Base-by-base conservation (phyloP, 345 rosid genomes). In the Ceriops tagal region DNA sequence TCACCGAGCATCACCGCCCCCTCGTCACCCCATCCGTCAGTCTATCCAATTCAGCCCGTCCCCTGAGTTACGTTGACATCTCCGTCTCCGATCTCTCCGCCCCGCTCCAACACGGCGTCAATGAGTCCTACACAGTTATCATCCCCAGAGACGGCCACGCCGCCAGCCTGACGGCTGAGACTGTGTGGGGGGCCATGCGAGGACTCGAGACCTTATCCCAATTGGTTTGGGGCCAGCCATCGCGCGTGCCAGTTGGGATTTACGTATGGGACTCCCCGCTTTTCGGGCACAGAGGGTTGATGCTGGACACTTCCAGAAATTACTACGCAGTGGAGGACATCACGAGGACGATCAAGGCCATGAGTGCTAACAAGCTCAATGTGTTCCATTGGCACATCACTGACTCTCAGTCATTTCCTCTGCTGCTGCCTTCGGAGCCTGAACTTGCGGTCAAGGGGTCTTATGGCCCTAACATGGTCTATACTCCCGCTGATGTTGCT, bases 341-440 rank as follows among this genome's bases (percentile, higher is more conserved):
- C 57, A 20, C 78, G 65, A 83, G 93, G 81, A 86, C 92, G 0
- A 86, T 93, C 13, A 65, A 26, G 13, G 90, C 89, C 15, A 91
- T 88, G 93, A 83, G 96, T 74, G 78, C 77, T 9, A 93, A 93
- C 73, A 93, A 93, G 76, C 81, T 91, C 62, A 93, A 89, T 75
- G 97, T 89, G 73, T 93, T 93, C 43, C 98, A 93, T 30, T 91
- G 97, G 98, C 98, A 93, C 39, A 80, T 93, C 11, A 88, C 90
- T 0, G 98, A 88, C 67, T 89, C 98, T 0, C 97, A 93, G 0
- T 91, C 97, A 5, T 93, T 93, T 60, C 98, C 98, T 0, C 32
- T 93, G 58, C 65, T 89, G 67, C 65, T 93, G 65, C 96, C 93
- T 16, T 91, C 88, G 13, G 96, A 89, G 78, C 96, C 96, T 9